Conservation (phyloP, 2,329 filamentous ascomycete species). For the Penicillium freii region DNA sequence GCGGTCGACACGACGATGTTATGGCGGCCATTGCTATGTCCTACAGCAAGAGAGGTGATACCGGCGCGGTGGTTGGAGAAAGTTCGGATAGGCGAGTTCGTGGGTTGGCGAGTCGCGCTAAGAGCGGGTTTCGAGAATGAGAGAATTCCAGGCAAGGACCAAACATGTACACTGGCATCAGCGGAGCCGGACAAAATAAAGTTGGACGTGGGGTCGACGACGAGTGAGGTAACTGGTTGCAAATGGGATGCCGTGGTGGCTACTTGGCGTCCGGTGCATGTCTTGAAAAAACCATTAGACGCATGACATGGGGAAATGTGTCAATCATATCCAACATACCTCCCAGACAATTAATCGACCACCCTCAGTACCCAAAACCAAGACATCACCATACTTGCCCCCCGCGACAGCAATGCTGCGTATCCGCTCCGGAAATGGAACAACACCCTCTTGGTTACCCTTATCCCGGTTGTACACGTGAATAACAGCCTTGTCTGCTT, state of each 20-base stretch:
- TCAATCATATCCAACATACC: slow-evolving; percentile 52
- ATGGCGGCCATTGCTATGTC: slow-evolving; percentile 68
- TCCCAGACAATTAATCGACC: slow-evolving; percentile 92
- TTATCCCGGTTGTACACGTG: slow-evolving; percentile 85
- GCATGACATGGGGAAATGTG: background rate
- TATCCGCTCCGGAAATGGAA: slow-evolving; percentile 85
- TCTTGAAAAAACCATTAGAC: slow-evolving; percentile 28
- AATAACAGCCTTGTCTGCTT: slow-evolving; percentile 85
- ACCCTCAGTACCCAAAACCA: slow-evolving; percentile 78
- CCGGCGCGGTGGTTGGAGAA: slow-evolving; percentile 67
- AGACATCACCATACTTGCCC: slow-evolving; percentile 58
- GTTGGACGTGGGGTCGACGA: slow-evolving; percentile 62
- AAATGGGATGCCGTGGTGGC: slow-evolving; percentile 45
- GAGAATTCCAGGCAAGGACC: slow-evolving; percentile 76
- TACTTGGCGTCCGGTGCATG: slow-evolving; percentile 46
- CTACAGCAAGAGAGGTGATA: slow-evolving; percentile 52
- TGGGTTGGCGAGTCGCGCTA: slow-evolving; percentile 40
- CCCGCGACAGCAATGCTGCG: slow-evolving; percentile 71
- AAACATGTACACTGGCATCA: slow-evolving; percentile 89
- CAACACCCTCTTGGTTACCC: slow-evolving; percentile 81
- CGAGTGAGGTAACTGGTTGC: slow-evolving; percentile 67
- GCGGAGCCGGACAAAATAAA: slow-evolving; percentile 48
- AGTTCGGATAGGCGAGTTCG: slow-evolving; percentile 69
- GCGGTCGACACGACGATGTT: slow-evolving; percentile 83
- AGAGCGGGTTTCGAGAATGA: slow-evolving; percentile 52